These are phyloP conservation scores for Candida chauliodis DNA, from an alignment of 805 yeast species.

Conservation along the genomic window DNA sequence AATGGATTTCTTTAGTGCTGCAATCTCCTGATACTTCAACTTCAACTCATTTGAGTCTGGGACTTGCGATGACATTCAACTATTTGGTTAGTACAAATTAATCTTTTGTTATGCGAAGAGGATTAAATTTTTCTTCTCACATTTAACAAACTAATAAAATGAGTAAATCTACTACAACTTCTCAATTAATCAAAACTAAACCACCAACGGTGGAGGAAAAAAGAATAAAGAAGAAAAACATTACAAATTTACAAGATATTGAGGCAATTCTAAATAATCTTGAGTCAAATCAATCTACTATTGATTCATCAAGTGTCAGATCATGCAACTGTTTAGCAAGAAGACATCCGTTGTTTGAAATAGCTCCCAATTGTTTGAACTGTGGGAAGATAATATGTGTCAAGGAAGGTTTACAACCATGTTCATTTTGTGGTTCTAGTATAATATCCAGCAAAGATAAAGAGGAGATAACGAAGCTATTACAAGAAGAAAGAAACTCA, in stretches of 20 bases:
- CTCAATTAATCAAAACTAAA: conserved; percentile 43
- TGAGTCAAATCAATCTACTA: conserved; percentile 26
- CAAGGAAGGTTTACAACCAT: conserved; percentile 87
- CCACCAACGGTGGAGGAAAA: conserved; percentile 17
- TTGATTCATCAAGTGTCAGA: conserved; percentile 16
- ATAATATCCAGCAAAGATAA: conserved; percentile 64
- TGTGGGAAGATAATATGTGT: conserved; percentile 94
- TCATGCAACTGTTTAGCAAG: conserved; percentile 82
- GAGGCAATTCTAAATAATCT: conserved; percentile 58
- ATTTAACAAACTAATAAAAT: too few species aligned
- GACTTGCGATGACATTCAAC: conserved; percentile 1
- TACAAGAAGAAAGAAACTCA: conserved; percentile 51
- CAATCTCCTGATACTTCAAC: conserved; percentile 27
- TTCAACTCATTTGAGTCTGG: conserved; percentile 17
- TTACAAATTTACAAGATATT: conserved; percentile 59
- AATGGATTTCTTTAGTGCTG: conserved; percentile 24
- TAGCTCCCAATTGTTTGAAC: conserved; percentile 88
- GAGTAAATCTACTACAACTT: conserved; percentile 37
- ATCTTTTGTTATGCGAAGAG: too few species aligned
- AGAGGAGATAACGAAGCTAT: conserved; percentile 48
- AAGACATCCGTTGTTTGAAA: conserved; percentile 81
- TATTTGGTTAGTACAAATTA: background rate
- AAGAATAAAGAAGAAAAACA: conserved; percentile 40
- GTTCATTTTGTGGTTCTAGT: conserved; percentile 75
- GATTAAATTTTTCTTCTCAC: too few species aligned